Conservation (phyloP, 495 filamentous ascomycete genomes). For the Daldinia decipiens region DNA sequence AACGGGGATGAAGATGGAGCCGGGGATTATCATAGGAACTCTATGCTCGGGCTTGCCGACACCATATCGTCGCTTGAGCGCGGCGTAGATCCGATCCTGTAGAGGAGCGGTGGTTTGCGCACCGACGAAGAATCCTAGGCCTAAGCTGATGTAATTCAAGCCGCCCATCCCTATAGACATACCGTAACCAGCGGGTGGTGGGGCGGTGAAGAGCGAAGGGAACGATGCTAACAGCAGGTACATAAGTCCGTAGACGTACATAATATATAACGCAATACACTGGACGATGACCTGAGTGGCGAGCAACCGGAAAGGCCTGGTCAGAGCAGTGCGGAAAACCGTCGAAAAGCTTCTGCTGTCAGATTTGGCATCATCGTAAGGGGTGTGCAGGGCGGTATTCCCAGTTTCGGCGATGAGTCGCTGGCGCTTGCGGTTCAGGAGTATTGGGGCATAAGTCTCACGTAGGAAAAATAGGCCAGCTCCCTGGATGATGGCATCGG, state of each 20-base stretch:
- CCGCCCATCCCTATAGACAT: slow-evolving; percentile 69
- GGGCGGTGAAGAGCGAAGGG: slow-evolving; percentile 66
- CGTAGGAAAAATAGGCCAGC: slow-evolving; percentile 73
- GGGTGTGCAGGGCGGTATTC: slow-evolving; percentile 70
- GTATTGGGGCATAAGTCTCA: slow-evolving; percentile 74
- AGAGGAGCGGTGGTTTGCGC: slow-evolving; percentile 70
- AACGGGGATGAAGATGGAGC: slow-evolving; percentile 66
- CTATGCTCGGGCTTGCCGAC: slow-evolving; percentile 71
- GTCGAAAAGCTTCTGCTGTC: slow-evolving; percentile 53
- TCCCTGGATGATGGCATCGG: slow-evolving; percentile 68
- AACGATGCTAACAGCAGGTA: slow-evolving; percentile 79
- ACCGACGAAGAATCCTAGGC: slow-evolving; percentile 73
- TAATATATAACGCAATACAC: slow-evolving; percentile 54
- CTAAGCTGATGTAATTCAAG: slow-evolving; percentile 76
- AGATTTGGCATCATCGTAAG: slow-evolving; percentile 61
- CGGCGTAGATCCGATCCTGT: slow-evolving; percentile 71
- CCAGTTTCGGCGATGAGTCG: slow-evolving; percentile 70
- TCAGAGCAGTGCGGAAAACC: slow-evolving; percentile 57
- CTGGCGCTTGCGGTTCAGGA: slow-evolving; percentile 67
- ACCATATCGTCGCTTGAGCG: slow-evolving; percentile 68
- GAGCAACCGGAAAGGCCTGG: slow-evolving; percentile 67
- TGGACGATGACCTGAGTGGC: slow-evolving; percentile 70
- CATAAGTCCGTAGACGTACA: slow-evolving; percentile 77
- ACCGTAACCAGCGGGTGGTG: slow-evolving; percentile 60
- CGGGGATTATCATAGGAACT: slow-evolving; percentile 67